These are phyloP conservation scores for Pichia manshurica DNA, from an alignment of 805 yeast species.

Conservation along the genomic window DNA sequence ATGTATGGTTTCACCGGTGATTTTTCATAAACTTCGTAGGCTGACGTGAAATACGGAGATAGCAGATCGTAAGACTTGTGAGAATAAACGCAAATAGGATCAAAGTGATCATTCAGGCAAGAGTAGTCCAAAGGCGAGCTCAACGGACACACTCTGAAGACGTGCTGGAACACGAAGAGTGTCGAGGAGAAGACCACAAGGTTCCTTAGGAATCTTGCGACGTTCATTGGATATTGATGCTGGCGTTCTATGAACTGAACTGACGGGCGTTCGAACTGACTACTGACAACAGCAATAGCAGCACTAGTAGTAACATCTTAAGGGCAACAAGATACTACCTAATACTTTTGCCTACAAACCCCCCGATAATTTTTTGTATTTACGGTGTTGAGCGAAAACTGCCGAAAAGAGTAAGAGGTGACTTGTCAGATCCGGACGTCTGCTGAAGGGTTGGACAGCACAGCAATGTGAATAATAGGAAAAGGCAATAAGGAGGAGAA, in stretches of 20 bases:
- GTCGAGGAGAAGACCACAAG: not conserved
- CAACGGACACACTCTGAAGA: slow-evolving; percentile 3
- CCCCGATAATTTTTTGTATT: not conserved
- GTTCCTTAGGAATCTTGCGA: not conserved
- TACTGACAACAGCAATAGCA: too few species aligned
- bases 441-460: too few species aligned
- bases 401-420: not conserved
- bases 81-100: slow-evolving; percentile 8
- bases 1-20: slow-evolving; percentile 10
- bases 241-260: not conserved
- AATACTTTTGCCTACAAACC: too few species aligned
- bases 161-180: slow-evolving; percentile 1
- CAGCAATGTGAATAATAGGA: too few species aligned
- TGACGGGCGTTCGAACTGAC: too few species aligned
- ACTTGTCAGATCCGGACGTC: too few species aligned
- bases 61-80: slow-evolving; percentile 3
- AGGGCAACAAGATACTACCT: not conserved
- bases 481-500: too few species aligned
- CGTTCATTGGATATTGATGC: not conserved
- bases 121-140: not conserved
- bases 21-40: not conserved
- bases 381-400: slow-evolving; percentile 1
- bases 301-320: too few species aligned
- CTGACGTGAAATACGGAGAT: slow-evolving; percentile 2
- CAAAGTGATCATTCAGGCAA: not conserved